Evolutionary conservation across 2,329 filamentous ascomycete species (phyloP).

Genomic region (Trichoderma cornu-damae): DNA sequence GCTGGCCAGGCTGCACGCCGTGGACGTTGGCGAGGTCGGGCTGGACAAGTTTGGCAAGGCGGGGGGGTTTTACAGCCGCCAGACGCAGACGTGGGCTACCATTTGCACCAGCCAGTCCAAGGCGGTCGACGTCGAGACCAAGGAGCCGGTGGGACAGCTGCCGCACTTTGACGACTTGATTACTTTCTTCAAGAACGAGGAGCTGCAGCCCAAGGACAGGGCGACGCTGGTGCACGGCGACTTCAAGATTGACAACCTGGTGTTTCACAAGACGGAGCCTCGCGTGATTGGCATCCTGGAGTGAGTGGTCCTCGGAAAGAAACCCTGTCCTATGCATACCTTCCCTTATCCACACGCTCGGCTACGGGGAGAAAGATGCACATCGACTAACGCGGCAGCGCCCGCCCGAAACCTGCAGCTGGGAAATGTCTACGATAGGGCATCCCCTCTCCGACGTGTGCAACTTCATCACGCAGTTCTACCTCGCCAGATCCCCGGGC

Average conservation of each 20-base stretch:
- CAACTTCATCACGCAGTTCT: conserved; percentile 58
- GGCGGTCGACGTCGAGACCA: conserved; percentile 70
- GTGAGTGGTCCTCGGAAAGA: no score
- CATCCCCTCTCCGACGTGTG: conserved; percentile 87
- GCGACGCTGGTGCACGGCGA: conserved; percentile 85
- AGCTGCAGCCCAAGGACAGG: conserved; percentile 69
- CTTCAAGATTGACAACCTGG: conserved; percentile 89
- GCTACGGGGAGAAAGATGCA: no score
- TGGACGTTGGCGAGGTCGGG: conserved; percentile 61
- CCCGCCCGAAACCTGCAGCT: conserved; percentile 52
- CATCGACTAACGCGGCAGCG: no score
- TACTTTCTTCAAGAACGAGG: conserved; percentile 66
- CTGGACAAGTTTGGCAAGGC: conserved; percentile 69
- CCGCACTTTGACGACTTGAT: conserved; percentile 79
- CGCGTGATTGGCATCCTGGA: conserved; percentile 89
- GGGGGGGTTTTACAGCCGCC: conserved; percentile 75
- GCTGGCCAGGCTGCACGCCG: conserved; percentile 77
- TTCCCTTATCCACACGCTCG: background rate
- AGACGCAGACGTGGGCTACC: conserved; percentile 74
- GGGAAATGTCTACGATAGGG: conserved; percentile 98
- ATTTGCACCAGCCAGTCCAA: conserved; percentile 75
- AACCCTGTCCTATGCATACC: no score
- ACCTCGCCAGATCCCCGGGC: conserved; percentile 30
- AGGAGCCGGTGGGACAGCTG: conserved; percentile 70
- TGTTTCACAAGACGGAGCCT: conserved; percentile 85